These are phyloP conservation scores for Pichia manshurica DNA, from an alignment of 805 yeast genomes.

Conservation along the genomic window DNA sequence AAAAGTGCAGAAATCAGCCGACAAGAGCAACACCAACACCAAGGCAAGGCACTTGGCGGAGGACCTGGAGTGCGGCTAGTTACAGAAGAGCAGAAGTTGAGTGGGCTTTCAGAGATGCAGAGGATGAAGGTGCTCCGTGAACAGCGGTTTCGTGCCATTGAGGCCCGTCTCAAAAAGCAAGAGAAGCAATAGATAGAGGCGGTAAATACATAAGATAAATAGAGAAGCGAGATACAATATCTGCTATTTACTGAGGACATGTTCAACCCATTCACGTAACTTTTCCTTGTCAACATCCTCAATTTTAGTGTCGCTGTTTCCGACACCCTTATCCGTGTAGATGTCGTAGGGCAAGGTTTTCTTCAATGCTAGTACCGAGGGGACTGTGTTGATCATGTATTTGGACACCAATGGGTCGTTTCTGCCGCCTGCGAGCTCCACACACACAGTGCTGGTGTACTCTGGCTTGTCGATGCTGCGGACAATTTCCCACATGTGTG, in stretches of 20 bases:
- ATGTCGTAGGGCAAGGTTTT: conserved; percentile 54
- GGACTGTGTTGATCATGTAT: conserved; percentile 50
- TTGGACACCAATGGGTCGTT: conserved; percentile 52
- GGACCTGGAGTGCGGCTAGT: conserved; percentile 8
- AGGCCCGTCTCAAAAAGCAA: conserved; percentile 57
- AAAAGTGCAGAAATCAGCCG: not conserved
- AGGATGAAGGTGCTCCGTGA: conserved; percentile 80
- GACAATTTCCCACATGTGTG: conserved; percentile 41
- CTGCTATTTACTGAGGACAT: not conserved
- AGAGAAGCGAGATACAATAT: no score
- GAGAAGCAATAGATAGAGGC: not conserved
- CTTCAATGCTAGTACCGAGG: conserved; percentile 59
- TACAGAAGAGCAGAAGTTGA: conserved; percentile 39
- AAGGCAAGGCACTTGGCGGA: not conserved
- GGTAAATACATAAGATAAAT: no score
- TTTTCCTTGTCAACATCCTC: conserved; percentile 12
- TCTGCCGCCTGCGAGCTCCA: conserved; percentile 16
- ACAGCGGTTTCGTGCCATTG: conserved; percentile 94
- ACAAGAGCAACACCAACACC: no score
- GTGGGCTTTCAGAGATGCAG: conserved; percentile 69
- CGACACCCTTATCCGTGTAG: conserved; percentile 30
- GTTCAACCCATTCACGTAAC: conserved; percentile 9
- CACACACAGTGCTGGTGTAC: conserved; percentile 12
- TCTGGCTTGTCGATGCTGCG: not conserved
- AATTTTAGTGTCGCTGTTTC: conserved; percentile 8